These are phyloP conservation scores for Phytomonas francai DNA, from an alignment of 208 protist species.

Conservation along the genomic window DNA sequence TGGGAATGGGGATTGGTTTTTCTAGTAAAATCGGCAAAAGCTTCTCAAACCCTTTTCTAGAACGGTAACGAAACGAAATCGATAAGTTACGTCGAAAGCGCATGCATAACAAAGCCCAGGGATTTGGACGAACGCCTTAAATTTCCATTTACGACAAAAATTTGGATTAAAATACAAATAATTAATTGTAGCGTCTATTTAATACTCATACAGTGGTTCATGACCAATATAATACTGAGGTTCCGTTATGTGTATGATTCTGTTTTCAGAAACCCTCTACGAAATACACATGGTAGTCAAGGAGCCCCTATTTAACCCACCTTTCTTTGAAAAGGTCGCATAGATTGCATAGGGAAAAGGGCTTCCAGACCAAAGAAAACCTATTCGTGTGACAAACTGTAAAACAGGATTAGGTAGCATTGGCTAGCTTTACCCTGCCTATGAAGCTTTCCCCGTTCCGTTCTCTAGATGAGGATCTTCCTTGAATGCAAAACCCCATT, in stretches of 20 bases:
- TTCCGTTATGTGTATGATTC: neutral
- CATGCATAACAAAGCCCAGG: neutral
- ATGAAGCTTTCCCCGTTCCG: neutral
- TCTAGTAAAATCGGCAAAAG: neutral
- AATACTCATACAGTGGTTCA: neutral
- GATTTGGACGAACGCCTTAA: neutral
- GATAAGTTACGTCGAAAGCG: neutral
- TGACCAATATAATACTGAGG: neutral
- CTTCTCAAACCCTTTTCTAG: neutral
- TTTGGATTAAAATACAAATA: neutral
- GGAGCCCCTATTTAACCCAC: neutral
- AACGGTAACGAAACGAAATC: neutral
- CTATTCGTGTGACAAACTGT: neutral
- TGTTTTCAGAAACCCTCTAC: neutral
- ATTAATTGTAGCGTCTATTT: neutral
- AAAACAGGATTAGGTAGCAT: neutral
- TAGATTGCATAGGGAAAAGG: neutral
- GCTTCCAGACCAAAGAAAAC: neutral
- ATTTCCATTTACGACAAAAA: neutral
- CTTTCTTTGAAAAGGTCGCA: neutral
- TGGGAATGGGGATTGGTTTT: neutral
- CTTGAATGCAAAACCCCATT: neutral
- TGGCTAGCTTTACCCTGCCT: neutral
- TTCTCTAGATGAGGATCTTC: neutral
- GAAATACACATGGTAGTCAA: neutral